These are phyloP conservation scores for Alternaria atra DNA, from an alignment of 2,329 filamentous ascomycete genomes.

Conservation along the genomic window DNA sequence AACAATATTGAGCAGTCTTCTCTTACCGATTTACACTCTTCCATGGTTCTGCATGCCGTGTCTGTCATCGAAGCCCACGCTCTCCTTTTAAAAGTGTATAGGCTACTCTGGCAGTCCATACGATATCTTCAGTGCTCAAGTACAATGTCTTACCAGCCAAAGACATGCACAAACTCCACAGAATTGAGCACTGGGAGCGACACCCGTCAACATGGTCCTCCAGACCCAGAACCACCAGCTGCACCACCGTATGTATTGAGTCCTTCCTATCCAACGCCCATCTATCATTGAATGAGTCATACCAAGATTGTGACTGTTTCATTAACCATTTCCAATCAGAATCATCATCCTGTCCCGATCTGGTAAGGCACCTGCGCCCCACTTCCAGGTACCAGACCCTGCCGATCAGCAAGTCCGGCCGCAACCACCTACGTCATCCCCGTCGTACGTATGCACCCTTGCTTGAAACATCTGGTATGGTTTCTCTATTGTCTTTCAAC, in stretches of 20 bases:
- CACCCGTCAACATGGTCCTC: conserved; percentile 2
- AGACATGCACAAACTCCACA: neutral
- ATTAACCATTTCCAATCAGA: conserved; percentile 20
- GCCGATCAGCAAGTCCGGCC: conserved; percentile 23
- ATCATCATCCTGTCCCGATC: conserved; percentile 39
- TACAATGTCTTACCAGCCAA: neutral
- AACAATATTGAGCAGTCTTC: conserved; percentile 2
- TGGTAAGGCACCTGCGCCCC: conserved; percentile 24
- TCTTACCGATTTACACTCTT: neutral
- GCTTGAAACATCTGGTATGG: conserved; percentile 14
- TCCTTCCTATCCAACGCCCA: neutral
- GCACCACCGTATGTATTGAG: conserved; percentile 39
- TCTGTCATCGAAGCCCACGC: neutral
- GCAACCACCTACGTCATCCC: conserved; percentile 34
- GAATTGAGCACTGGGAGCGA: neutral
- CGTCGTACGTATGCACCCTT: conserved; percentile 30
- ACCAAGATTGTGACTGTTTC: conserved; percentile 1
- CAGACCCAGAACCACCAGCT: conserved; percentile 36
- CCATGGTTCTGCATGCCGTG: neutral
- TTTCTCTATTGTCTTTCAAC: conserved; percentile 6
- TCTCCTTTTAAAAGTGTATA: conserved; percentile 2
- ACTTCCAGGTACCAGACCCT: conserved; percentile 33
- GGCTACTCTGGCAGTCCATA: conserved; percentile 1
- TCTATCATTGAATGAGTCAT: neutral
- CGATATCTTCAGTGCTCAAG: conserved; percentile 1